phyloP scores from a whole-genome alignment of 2,329 filamentous ascomycete species.

The Camptophora hylomeconis region DNA sequence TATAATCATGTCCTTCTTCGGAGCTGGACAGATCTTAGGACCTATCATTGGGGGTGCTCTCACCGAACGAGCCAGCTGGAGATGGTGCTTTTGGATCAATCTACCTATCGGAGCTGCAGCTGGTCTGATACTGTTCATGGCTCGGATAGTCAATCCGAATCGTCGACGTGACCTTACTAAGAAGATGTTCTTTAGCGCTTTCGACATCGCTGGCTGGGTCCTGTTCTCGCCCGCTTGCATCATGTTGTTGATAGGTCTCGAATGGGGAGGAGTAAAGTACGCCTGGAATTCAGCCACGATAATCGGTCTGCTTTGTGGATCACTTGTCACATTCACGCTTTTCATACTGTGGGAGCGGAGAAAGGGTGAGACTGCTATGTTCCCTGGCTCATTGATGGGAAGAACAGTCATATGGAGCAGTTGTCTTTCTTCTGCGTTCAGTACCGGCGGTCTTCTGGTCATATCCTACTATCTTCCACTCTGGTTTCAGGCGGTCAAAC shows the following conservation, averaged over 20 bases:
- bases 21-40: conserved; percentile 26
- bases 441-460: conserved; percentile 24
- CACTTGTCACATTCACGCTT: conserved; percentile 18
- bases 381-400: conserved; percentile 13
- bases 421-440: conserved; percentile 24
- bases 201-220: conserved; percentile 17
- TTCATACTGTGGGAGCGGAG: conserved; percentile 20
- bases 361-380: conserved; percentile 14
- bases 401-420: conserved; percentile 8
- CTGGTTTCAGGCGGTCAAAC: conserved; percentile 33
- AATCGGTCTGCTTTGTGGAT: conserved; percentile 18
- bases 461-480: conserved; percentile 30
- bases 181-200: conserved; percentile 11
- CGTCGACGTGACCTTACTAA: conserved; percentile 13
- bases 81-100: conserved; percentile 30
- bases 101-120: conserved; percentile 27
- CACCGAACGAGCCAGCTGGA: conserved; percentile 23
- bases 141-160: conserved; percentile 32
- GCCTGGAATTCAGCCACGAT: conserved; percentile 15
- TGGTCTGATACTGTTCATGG: conserved; percentile 27
- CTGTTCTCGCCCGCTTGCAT: conserved; percentile 16
- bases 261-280: conserved; percentile 17
- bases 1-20: conserved; percentile 20
- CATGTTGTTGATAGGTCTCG: conserved; percentile 18
- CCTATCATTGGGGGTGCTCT: conserved; percentile 32